Evolutionary conservation across 2,329 filamentous ascomycete genomes (phyloP).

Genomic region (Cordyceps militaris): DNA sequence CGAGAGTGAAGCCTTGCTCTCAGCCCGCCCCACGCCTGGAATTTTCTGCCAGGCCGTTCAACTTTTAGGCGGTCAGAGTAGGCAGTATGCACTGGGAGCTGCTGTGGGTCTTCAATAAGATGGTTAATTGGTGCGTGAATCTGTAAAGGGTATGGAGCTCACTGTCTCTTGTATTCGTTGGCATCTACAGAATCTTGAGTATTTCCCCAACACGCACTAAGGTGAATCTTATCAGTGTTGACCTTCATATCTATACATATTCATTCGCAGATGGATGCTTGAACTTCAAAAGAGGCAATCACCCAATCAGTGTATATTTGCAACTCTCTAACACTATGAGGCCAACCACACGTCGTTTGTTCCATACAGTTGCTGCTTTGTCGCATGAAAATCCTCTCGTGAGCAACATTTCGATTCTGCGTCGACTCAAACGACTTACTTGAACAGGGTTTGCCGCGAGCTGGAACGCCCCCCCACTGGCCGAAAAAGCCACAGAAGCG

Average conservation of each 20-base stretch:
- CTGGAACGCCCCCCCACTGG: constrained; percentile 49
- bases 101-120: not conserved
- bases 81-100: constrained; percentile 34
- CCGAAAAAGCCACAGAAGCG: constrained; percentile 74
- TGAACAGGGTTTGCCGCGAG: constrained; percentile 71
- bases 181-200: not conserved
- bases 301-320: not conserved
- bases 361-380: constrained; percentile 25
- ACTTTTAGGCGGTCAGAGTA: constrained; percentile 44
- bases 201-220: not conserved
- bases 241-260: not conserved
- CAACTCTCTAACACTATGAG: constrained; percentile 27
- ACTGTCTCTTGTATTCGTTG: not conserved
- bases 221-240: not conserved
- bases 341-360: constrained; percentile 29
- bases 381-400: constrained; percentile 85
- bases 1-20: constrained; percentile 13
- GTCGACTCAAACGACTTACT: not conserved
- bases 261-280: not conserved
- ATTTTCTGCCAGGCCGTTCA: constrained; percentile 27
- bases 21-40: constrained; percentile 25
- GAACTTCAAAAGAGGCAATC: not conserved
- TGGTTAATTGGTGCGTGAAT: not conserved
- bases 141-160: not conserved
- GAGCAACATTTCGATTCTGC: constrained; percentile 20